These are phyloP conservation scores for Flaveria linearis DNA, from an alignment of 129 eudicot genomes.

Conservation along the genomic window DNA sequence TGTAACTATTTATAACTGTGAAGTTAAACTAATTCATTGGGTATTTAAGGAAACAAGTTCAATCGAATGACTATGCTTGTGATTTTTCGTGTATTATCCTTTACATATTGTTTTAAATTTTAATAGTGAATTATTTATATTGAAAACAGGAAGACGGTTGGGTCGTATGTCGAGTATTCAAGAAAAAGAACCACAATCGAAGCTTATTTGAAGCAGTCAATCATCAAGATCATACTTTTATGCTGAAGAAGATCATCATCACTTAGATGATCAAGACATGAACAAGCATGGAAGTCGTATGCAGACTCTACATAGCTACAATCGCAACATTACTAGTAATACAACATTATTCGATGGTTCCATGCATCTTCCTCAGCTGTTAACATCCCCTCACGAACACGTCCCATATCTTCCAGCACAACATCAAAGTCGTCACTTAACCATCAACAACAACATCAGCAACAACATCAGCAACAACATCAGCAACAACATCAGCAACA, in stretches of 20 bases:
- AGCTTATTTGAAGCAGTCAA: conserved; percentile 44
- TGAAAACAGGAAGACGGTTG: conserved; percentile 81
- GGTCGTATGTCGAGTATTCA: conserved; percentile 93
- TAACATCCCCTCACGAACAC: conserved; percentile 34
- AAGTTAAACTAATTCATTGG: too few relatives aligned
- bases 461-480: neutral
- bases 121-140: too few relatives aligned
- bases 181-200: conserved; percentile 64
- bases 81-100: too few relatives aligned
- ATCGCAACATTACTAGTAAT: neutral
- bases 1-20: too few relatives aligned
- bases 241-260: conserved; percentile 38
- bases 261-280: conserved; percentile 26
- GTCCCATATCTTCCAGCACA: conserved; percentile 23
- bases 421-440: neutral
- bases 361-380: conserved; percentile 80
- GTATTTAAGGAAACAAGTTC: too few relatives aligned
- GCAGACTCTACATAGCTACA: conserved; percentile 19
- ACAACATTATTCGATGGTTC: conserved; percentile 48
- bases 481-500: neutral
- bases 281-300: neutral
- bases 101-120: too few relatives aligned
- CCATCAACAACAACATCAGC: conserved; percentile 24
- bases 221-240: conserved; percentile 28
- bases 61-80: too few relatives aligned